Evolutionary conservation across 2,329 filamentous ascomycete genomes (phyloP).

Genomic region (Talaromyces pinophilus): DNA sequence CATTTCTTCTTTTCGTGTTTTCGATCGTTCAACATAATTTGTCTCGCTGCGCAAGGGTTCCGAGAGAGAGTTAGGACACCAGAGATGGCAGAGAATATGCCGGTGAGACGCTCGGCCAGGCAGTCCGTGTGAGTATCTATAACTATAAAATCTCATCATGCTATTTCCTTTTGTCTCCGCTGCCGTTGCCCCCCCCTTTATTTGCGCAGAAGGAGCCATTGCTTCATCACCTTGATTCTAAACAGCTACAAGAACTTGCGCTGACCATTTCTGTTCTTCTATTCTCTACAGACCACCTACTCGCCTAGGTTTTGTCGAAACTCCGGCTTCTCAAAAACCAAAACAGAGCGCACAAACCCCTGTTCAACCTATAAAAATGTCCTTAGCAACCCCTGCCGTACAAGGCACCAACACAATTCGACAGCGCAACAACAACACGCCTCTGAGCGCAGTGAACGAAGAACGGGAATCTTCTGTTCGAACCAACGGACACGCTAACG

Average conservation of each 20-base stretch:
- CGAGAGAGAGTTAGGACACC: neutral
- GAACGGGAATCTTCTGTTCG: no score
- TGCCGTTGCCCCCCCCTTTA: constrained; percentile 17
- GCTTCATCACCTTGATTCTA: neutral
- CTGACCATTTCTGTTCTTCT: constrained; percentile 14
- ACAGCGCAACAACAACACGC: constrained; percentile 27
- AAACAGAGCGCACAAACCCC: constrained; percentile 44
- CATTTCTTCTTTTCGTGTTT: neutral
- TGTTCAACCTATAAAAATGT: constrained; percentile 34
- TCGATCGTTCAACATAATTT: neutral
- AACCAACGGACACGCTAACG: constrained; percentile 21
- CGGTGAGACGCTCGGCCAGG: constrained; percentile 55
- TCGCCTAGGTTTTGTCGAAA: constrained; percentile 55
- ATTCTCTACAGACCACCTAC: constrained; percentile 50
- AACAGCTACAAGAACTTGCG: neutral
- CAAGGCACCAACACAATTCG: constrained; percentile 26
- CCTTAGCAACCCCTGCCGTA: constrained; percentile 24
- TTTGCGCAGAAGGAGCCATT: neutral
- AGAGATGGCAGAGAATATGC: constrained; percentile 48
- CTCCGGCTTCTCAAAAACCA: constrained; percentile 49
- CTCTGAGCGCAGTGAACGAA: constrained; percentile 11
- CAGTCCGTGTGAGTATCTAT: constrained; percentile 51
- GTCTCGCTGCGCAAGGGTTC: constrained; percentile 17
- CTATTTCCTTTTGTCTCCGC: constrained; percentile 22
- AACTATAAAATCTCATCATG: neutral